Percentiles rank a stretch among this genome's conserved stretches.
These are phyloP conservation scores for Alternaria solani DNA, from an alignment of 2,329 filamentous ascomycete species.

Conservation along the genomic window DNA sequence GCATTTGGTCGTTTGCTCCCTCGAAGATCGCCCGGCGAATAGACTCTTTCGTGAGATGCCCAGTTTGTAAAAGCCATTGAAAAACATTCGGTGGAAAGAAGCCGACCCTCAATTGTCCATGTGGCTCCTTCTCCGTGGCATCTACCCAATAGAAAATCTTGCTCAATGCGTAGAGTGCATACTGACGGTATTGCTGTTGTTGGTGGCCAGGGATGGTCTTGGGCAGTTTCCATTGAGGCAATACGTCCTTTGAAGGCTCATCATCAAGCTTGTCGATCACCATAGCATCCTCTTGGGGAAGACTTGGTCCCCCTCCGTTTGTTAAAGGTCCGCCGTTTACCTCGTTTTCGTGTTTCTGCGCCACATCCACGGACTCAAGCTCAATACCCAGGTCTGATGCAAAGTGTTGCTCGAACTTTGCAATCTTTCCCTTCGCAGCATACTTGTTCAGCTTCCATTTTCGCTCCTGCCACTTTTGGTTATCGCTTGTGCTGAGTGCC, in stretches of 20 bases:
- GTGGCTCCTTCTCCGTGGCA: slow-evolving; percentile 16
- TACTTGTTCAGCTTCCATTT: slow-evolving; percentile 49
- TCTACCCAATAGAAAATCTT: slow-evolving; percentile 56
- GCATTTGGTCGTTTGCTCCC: slow-evolving; percentile 51
- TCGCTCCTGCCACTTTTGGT: slow-evolving; percentile 40
- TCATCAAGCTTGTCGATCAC: slow-evolving; percentile 28
- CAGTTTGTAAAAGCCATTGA: slow-evolving; percentile 67
- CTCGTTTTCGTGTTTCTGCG: slow-evolving; percentile 31
- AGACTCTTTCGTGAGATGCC: slow-evolving; percentile 56
- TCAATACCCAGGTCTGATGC: slow-evolving; percentile 48
- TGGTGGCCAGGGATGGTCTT: slow-evolving; percentile 52
- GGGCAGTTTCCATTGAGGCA: slow-evolving; percentile 59
- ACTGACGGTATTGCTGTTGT: slow-evolving; percentile 68
- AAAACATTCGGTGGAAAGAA: slow-evolving; percentile 63
- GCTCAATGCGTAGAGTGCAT: slow-evolving; percentile 64
- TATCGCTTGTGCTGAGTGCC: slow-evolving; percentile 13
- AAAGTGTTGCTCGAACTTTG: slow-evolving; percentile 54
- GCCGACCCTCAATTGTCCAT: slow-evolving; percentile 46
- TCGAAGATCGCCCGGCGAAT: slow-evolving; percentile 53
- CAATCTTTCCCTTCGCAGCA: slow-evolving; percentile 47
- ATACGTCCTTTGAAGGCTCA: slow-evolving; percentile 26
- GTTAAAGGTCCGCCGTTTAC: slow-evolving; percentile 27
- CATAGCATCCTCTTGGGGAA: slow-evolving; percentile 26
- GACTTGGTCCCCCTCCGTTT: slow-evolving; percentile 32
- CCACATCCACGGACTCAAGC: slow-evolving; percentile 32